Base-by-base conservation (phyloP, 345 rosid genomes). In the Arabis hirsuta region DNA sequence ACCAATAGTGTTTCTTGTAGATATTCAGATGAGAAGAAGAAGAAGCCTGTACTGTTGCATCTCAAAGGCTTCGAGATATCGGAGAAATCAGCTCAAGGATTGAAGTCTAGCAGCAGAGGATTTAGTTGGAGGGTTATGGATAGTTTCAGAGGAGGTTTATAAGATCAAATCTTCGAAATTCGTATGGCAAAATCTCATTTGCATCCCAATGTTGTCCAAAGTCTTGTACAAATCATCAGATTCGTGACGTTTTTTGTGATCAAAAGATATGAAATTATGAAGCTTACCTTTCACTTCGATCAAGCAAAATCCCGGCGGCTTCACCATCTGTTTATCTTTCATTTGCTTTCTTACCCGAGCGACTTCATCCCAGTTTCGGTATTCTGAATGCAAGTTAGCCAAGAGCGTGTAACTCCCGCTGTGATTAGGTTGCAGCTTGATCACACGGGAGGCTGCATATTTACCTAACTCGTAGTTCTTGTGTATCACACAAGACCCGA, bases 291-390 rank as follows among this genome's bases (percentile, higher is more conserved):
- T 63, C 38, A 76, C 78, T 67, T 79, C 83, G 12, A 86, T 83
- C 90, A 87, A 88, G 71, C 87, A 86, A 60, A 67, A 83, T 43
- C 81, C 90, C 13, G 86, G 87, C 16, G 24, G 67, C 70, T 88
- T 84, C 53, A 47, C 81, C 61, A 84, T 77, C 41, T 80, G 81
- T 56, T 74, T 78, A 9, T 73, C 80, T 73, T 75, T 81, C 90
- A 88, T 84, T 70, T 79, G 41, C 43, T 77, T 78, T 69, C 87
- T 75, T 7, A 86, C 66, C 47, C 59, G 62, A 51, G 77, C 69
- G 12, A 81, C 89, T 59, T 85, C 92, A 14, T 85, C 83, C 87
- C 86, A 82, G 61, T 81, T 76, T 74, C 81, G 81, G 2, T 80
- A 83, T 67, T 83, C 84, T 7, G 87, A 83, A 22, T 73, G 81